Evolutionary conservation across 129 eudicot genomes (phyloP), one percentile per base, ranked within the genome.

Genomic region (Escallonia rubra): DNA sequence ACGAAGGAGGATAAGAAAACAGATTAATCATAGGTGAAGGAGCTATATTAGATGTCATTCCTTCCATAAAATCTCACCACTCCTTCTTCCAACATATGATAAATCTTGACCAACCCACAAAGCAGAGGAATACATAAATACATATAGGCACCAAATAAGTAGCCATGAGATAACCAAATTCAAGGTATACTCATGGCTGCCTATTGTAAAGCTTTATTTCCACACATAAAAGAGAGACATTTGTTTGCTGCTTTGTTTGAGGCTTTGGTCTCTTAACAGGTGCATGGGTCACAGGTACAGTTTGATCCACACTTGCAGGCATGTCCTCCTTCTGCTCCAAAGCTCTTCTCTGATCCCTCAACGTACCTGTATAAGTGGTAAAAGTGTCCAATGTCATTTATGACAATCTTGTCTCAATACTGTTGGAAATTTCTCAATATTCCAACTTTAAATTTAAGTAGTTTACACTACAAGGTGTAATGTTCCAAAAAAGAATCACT

Each of bases 281-380:
- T 74, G 72, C 78, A 74, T 5, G 78, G 72, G 16, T 65, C 72
- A 51, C 78, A 74, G 38, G 10, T 44, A 70, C 76, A 72, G 76
- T 42, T 63, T 50, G 68, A 12, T 14, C 76, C 70, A 51, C 76
- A 72, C 54, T 56, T 64, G 67, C 76, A 74, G 41, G 52, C 60
- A 57, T 65, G 41, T 41, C 66, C 67, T 42, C 69, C 64, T 43
- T 68, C 66, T 10, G 72, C 62, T 8, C 65, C 62, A 61, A 16
- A 56, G 65, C 61, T 57, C 48, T 12, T 74, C 72, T 65, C 78
- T 3, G 65, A 8, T 6, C 56, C 78, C 65, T 41, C 60, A 6
- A 23, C 6, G 41, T 57, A 57, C 38, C 70, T 74, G 72, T 13
- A 58, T 39, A 13, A 6, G 8, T n/a, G n/a, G 72, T 12, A 3